phyloP scores from a whole-genome alignment of 2,329 filamentous ascomycete genomes.

The Colletotrichum sp. region DNA sequence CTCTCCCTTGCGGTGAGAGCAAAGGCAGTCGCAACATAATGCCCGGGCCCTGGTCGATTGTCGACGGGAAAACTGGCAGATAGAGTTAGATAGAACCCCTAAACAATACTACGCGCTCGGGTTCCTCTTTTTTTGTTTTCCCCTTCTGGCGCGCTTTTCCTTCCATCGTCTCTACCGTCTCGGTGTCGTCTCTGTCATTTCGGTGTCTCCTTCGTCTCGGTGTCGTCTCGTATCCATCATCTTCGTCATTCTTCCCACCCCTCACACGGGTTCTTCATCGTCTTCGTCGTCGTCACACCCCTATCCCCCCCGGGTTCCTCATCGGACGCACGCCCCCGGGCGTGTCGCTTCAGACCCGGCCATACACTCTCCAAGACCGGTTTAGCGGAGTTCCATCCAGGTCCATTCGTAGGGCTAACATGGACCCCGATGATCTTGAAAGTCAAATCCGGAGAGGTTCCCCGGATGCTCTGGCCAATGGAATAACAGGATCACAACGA shows the following conservation, averaged over 20 bases:
- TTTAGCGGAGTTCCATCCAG: not conserved
- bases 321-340: not conserved
- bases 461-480: not conserved
- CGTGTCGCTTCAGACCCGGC: not conserved
- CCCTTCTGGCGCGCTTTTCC: not conserved
- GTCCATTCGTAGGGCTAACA: not conserved
- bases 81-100: not conserved
- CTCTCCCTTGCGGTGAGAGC: constrained; percentile 7
- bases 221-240: not conserved
- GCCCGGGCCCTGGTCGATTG: not conserved
- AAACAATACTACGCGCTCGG: not conserved
- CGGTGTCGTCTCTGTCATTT: not conserved
- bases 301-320: not conserved
- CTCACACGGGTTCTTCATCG: not conserved
- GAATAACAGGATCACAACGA: not conserved
- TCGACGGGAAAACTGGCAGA: not conserved
- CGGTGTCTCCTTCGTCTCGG: too few relatives aligned
- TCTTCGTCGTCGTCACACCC: not conserved
- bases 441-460: not conserved
- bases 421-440: not conserved
- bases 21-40: not conserved
- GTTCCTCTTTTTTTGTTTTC: not conserved
- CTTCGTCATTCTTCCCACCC: not conserved
- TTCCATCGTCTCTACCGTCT: not conserved
- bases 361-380: not conserved